Evolutionary conservation across 1,139 yeast genomes (phyloP), one percentile per base, ranked within the genome.

Genomic region (Zhuliangozyma parablackwelliae): DNA sequence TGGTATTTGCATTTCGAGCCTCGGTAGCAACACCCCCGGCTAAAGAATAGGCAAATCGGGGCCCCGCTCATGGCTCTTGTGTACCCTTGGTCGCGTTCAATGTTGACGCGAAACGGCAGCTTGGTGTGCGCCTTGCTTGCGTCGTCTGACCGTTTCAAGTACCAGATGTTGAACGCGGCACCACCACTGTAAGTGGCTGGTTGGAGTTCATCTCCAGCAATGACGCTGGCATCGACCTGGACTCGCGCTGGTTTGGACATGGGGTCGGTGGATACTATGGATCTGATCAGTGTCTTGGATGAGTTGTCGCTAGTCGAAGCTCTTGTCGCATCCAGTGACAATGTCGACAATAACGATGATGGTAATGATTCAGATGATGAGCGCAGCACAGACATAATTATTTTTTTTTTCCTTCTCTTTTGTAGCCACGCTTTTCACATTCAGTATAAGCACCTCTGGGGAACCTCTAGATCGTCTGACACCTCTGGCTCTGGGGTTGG

Each of bases 141-240:
- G 30, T 65, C 63, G 21, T 76, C 80, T 6, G 86, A 75, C 96
- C 97, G 89, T 57, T 82, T 82, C 41, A 83, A 72, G 57, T 80
- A 90, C 97, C 96, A 89, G 13, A 88, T 72, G 51, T 90, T 92
- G 65, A 83, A 90, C 0, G 79, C 77, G 10, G 80, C 77, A 0
- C 95, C 95, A 0, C 78, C 28, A 38, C 37, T 51, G 88, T 96
- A 1, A 86, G 82, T 0, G 95, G 94, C 33, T 76, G 86, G 82
- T 0, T 95, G 94, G 33, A 76, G 74, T 28, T 75, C 80, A 21
- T 81, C 80, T 10, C 76, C 81, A 2, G 75, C 65, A 4, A 87
- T 68, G 1, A 77, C 67, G 1, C 74, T 73, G 1, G 87, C 84
- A 42, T 80, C 82, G 1, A 86, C 80, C 52, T 90, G 97, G 3